Percentiles rank a stretch among this genome's conserved stretches.
These are phyloP conservation scores for Voacanga thouarsii DNA, from an alignment of 257 asterid species.

Conservation along the genomic window DNA sequence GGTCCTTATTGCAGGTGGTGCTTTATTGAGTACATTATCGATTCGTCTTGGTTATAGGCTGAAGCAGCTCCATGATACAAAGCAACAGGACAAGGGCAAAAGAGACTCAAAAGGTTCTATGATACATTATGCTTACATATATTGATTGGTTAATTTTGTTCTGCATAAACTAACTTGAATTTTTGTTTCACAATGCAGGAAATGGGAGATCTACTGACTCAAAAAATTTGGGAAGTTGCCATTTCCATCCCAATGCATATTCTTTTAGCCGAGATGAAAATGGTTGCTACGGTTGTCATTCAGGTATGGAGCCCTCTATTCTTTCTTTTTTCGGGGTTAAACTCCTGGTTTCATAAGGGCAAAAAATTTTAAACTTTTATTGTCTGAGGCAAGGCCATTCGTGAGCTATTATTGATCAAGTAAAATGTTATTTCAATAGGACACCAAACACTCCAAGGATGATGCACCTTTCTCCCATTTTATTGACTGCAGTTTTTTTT, in stretches of 20 bases:
- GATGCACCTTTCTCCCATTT: not conserved
- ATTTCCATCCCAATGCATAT: slow-evolving; percentile 46
- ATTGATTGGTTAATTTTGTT: slow-evolving; percentile 11
- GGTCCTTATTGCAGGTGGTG: slow-evolving; percentile 81
- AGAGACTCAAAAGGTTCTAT: slow-evolving; percentile 48
- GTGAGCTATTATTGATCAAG: not conserved
- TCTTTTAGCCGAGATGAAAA: slow-evolving; percentile 50
- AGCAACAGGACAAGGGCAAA: slow-evolving; percentile 38
- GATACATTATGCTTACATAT: not conserved
- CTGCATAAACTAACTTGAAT: slow-evolving; percentile 21
- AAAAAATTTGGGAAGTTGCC: slow-evolving; percentile 50
- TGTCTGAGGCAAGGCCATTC: not conserved
- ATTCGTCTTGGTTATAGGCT: slow-evolving; percentile 77
- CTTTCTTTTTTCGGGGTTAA: not conserved
- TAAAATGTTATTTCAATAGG: not conserved
- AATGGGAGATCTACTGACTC: slow-evolving; percentile 43
- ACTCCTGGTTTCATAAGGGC: not conserved
- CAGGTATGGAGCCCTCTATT: slow-evolving; percentile 33
- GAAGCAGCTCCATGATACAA: slow-evolving; percentile 69
- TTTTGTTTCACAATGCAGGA: slow-evolving; percentile 42
- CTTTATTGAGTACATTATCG: slow-evolving; percentile 69
- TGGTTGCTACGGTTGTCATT: slow-evolving; percentile 46
- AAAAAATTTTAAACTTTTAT: too few relatives aligned
- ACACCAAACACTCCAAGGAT: not conserved
- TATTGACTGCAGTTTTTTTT: not conserved